Percentiles rank a stretch among this genome's conserved stretches.
These are phyloP conservation scores for Epichloe amarillans DNA, from an alignment of 2,329 filamentous ascomycete species.

Conservation along the genomic window DNA sequence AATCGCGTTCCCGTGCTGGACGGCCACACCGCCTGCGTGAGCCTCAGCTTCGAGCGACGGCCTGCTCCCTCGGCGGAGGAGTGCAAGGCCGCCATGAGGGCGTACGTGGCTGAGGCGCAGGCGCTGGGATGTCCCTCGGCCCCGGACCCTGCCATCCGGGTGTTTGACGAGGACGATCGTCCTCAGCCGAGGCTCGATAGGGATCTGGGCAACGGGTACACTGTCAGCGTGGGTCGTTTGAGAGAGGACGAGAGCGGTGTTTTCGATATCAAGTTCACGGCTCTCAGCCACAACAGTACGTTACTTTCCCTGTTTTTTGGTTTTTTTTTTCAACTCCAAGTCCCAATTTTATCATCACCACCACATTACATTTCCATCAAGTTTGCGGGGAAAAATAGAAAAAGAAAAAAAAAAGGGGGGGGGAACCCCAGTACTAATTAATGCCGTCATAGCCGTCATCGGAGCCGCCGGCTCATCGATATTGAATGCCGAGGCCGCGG, in stretches of 20 bases:
- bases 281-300: conserved; percentile 67
- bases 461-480: conserved; percentile 94
- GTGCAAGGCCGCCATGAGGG: conserved; percentile 65
- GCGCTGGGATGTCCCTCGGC: conserved; percentile 77
- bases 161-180: conserved; percentile 80
- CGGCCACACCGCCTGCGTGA: conserved; percentile 91
- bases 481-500: conserved; percentile 82
- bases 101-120: conserved; percentile 73
- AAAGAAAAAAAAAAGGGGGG: no score
- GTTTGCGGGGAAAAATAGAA: not conserved
- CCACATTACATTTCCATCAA: not conserved
- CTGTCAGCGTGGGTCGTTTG: conserved; percentile 79
- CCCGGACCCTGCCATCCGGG: conserved; percentile 65
- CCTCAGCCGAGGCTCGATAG: conserved; percentile 87
- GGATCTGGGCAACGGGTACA: conserved; percentile 73
- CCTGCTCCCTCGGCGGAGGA: conserved; percentile 62
- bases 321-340: no score
- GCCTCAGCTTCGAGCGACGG: conserved; percentile 63
- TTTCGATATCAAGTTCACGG: conserved; percentile 92
- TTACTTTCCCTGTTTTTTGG: conserved; percentile 6
- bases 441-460: conserved; percentile 52
- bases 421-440: not conserved
- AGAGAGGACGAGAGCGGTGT: conserved; percentile 76
- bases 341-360: not conserved
- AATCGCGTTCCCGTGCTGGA: conserved; percentile 92